phyloP scores from a whole-genome alignment of 1,284 basidiomycete genomes.

The Waitea zeae region DNA sequence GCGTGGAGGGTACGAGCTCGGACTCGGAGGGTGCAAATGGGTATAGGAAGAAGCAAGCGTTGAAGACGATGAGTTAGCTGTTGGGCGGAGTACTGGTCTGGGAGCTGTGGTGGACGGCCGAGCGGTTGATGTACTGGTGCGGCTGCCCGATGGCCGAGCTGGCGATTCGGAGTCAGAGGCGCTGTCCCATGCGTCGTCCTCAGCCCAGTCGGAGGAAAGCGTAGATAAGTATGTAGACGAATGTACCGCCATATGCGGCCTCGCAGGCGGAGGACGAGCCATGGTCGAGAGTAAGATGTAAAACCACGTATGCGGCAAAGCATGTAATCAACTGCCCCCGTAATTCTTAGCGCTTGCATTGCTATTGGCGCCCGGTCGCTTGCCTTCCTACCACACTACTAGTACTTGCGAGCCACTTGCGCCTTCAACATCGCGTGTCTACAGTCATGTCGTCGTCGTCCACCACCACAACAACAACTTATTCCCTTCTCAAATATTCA shows the following conservation, averaged over 20 bases:
- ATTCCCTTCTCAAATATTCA: too few species aligned
- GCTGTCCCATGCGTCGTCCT: conserved; percentile 86
- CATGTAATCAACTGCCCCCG: too few species aligned
- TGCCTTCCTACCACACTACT: too few species aligned
- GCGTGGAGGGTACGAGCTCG: conserved; percentile 54
- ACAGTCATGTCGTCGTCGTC: too few species aligned
- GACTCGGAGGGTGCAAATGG: conserved; percentile 58
- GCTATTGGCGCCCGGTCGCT: too few species aligned
- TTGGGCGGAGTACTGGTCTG: conserved; percentile 32
- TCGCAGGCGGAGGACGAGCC: conserved; percentile 53
- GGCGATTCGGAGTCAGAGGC: conserved; percentile 68
- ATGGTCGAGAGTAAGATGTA: conserved; percentile 26
- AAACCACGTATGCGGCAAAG: too few species aligned
- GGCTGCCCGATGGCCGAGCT: conserved; percentile 20
- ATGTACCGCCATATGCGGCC: conserved; percentile 56
- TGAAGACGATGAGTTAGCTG: conserved; percentile 35
- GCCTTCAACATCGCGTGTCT: too few species aligned
- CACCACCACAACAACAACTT: too few species aligned
- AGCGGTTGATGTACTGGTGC: conserved; percentile 31
- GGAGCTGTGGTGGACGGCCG: too few species aligned
- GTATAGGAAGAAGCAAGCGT: conserved; percentile 70
- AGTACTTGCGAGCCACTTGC: too few species aligned
- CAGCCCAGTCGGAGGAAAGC: conserved; percentile 43
- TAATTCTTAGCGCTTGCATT: too few species aligned
- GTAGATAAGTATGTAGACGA: conserved; percentile 30